phyloP scores from a whole-genome alignment of 2,329 filamentous ascomycete genomes.

The Aspergillus intermedius region DNA sequence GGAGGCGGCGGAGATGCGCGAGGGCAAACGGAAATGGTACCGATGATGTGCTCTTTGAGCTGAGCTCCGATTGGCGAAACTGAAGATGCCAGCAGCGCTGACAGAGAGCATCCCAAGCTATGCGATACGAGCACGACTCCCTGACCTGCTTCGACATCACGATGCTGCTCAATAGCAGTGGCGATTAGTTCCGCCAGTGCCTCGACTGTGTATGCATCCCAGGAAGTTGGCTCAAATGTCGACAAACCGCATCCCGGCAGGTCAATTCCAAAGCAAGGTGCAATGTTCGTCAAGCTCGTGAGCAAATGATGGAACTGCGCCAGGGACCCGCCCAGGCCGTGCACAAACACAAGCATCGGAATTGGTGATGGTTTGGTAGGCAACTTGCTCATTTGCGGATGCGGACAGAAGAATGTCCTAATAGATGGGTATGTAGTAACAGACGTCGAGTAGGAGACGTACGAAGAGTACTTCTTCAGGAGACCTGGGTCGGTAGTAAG shows the following conservation, averaged over 20 bases:
- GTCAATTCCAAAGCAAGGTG: slow-evolving; percentile 80
- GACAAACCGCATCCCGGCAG: slow-evolving; percentile 85
- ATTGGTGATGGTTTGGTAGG: slow-evolving; percentile 65
- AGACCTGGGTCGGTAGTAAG: slow-evolving; percentile 65
- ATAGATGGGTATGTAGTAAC: slow-evolving; percentile 65
- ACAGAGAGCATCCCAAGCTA: slow-evolving; percentile 80
- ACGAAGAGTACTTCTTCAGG: slow-evolving; percentile 66
- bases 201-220: slow-evolving; percentile 73
- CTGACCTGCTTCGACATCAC: slow-evolving; percentile 59
- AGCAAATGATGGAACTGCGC: slow-evolving; percentile 81
- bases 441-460: slow-evolving; percentile 65
- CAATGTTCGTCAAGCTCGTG: slow-evolving; percentile 72
- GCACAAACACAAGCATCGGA: slow-evolving; percentile 82
- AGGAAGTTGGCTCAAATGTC: slow-evolving; percentile 60
- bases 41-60: slow-evolving; percentile 61
- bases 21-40: slow-evolving; percentile 76
- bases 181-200: slow-evolving; percentile 70
- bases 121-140: slow-evolving; percentile 77
- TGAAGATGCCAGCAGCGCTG: slow-evolving; percentile 62
- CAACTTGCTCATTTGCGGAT: slow-evolving; percentile 75
- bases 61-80: slow-evolving; percentile 47
- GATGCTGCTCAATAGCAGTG: slow-evolving; percentile 65
- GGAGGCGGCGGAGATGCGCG: slow-evolving; percentile 57
- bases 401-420: slow-evolving; percentile 75
- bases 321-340: slow-evolving; percentile 86